A percentile compares a stretch with the other conserved stretches of the same genome.
These are phyloP conservation scores for Solanum pinnatisectum DNA, from an alignment of 257 asterid species.

Conservation along the genomic window DNA sequence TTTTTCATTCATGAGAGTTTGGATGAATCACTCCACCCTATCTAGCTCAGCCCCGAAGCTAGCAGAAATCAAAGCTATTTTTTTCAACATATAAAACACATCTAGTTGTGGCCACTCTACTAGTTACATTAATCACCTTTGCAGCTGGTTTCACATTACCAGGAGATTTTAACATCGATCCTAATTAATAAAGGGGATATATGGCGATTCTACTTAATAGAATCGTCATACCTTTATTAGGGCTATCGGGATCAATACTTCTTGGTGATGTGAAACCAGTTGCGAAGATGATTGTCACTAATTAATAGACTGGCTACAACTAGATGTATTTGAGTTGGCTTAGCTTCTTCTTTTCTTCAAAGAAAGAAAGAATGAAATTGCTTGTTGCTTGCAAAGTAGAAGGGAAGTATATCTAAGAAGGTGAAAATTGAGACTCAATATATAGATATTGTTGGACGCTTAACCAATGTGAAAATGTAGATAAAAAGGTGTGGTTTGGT, in stretches of 20 bases:
- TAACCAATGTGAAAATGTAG: not conserved
- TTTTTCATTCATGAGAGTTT: not conserved
- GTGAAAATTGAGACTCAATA: not conserved
- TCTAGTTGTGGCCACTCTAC: not conserved
- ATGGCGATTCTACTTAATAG: not conserved
- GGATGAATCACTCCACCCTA: too few species aligned
- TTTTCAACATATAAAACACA: not conserved
- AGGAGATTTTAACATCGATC: not conserved
- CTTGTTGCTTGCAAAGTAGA: not conserved
- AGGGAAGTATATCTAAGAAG: not conserved
- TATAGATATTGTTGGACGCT: not conserved
- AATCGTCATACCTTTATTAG: not conserved
- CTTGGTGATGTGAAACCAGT: not conserved
- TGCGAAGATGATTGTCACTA: not conserved
- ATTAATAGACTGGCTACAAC: not conserved
- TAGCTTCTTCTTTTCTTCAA: not conserved
- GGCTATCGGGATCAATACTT: not conserved
- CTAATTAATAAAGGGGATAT: not conserved
- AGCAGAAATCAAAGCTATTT: not conserved
- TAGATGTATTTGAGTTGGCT: not conserved
- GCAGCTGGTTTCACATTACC: not conserved
- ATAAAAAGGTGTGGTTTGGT: not conserved
- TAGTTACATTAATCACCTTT: not conserved
- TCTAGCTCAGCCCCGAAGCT: not conserved
- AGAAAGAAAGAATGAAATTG: not conserved